Evolutionary conservation across 78 protist genomes (phyloP).

Genomic region (Protostelium mycophagum): DNA sequence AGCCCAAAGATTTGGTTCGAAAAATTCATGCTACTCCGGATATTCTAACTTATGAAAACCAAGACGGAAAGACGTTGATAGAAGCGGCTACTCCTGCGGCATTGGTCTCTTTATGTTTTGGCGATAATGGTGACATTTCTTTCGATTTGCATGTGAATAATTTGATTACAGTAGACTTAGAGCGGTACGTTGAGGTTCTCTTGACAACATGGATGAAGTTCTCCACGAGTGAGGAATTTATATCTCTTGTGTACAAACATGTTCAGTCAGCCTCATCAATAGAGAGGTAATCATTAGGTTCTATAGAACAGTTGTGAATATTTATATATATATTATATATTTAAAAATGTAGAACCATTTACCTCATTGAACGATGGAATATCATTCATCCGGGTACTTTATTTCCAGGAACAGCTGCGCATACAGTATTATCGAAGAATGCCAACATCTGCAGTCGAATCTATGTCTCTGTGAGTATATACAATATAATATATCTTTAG

Average conservation of each 20-base stretch:
- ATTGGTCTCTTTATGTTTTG: neutral
- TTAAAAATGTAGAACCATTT: neutral
- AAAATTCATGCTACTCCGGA: neutral
- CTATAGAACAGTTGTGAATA: too few species aligned
- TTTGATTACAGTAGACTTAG: neutral
- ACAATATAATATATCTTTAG: too few species aligned
- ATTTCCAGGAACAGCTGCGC: neutral
- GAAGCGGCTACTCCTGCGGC: neutral
- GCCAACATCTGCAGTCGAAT: neutral
- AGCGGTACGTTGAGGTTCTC: neutral
- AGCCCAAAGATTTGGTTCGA: neutral
- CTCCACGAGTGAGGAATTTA: neutral
- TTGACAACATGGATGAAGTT: neutral
- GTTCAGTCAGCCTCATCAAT: neutral
- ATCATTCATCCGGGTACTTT: neutral
- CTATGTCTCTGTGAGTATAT: neutral
- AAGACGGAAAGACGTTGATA: neutral
- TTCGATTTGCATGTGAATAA: neutral
- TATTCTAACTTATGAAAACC: neutral
- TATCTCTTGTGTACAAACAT: neutral
- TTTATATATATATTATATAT: too few species aligned
- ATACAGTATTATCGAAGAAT: neutral
- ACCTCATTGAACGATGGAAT: neutral
- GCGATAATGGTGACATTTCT: neutral
- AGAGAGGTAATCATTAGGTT: neutral